Conservation (phyloP, 2,329 filamentous ascomycete species). For the Coniella vitis region DNA sequence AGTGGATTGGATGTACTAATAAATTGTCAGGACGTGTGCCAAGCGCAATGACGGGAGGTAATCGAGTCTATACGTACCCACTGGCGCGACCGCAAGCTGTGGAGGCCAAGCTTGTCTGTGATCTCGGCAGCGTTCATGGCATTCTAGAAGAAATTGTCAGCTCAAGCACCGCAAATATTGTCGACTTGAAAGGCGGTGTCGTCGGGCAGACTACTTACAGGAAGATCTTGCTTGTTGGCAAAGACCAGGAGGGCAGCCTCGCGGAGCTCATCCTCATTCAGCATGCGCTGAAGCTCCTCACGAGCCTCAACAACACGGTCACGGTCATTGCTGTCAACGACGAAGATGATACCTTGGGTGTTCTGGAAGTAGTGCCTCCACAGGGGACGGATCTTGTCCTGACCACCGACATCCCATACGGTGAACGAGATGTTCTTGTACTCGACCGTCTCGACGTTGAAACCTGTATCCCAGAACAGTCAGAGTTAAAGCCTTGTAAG, state of each 20-base stretch:
- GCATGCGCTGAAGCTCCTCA: slow-evolving; percentile 94
- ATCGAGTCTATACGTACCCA: slow-evolving; percentile 67
- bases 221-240: slow-evolving; percentile 99
- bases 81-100: slow-evolving; percentile 95
- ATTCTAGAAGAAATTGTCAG: slow-evolving; percentile 55
- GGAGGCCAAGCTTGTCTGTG: slow-evolving; percentile 98
- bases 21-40: slow-evolving; percentile 10
- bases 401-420: slow-evolving; percentile 99
- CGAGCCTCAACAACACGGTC: slow-evolving; percentile 96
- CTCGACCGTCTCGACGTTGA: slow-evolving; percentile 99
- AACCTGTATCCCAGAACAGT: slow-evolving; percentile 49
- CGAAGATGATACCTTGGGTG: slow-evolving; percentile 99
- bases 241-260: slow-evolving; percentile 96
- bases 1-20: slow-evolving; percentile 96
- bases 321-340: slow-evolving; percentile 97
- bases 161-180: background rate
- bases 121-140: slow-evolving; percentile 99
- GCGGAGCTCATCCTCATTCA: slow-evolving; percentile 97
- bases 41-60: background rate
- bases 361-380: slow-evolving; percentile 99
- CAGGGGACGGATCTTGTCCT: slow-evolving; percentile 99
- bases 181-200: slow-evolving; percentile 8
- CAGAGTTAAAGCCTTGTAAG: slow-evolving; percentile 16
- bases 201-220: slow-evolving; percentile 50
- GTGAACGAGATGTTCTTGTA: slow-evolving; percentile 99